Percentiles rank a stretch among this genome's conserved stretches.
These are phyloP conservation scores for Suhomyces vadensis DNA, from an alignment of 805 yeast genomes.

Conservation along the genomic window DNA sequence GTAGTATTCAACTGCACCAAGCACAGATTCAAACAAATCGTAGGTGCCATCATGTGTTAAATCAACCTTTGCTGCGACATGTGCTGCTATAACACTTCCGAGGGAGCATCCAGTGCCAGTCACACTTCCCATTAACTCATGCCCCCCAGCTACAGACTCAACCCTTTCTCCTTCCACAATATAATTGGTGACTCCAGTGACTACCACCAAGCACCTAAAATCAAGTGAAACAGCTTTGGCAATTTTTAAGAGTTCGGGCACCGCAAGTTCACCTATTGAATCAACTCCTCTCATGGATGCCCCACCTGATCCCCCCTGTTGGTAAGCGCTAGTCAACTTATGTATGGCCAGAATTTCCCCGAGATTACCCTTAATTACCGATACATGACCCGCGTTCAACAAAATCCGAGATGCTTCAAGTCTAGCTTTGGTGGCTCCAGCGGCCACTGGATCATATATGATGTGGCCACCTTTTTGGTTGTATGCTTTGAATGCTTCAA, in stretches of 20 bases:
- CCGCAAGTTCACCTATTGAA: constrained; percentile 28
- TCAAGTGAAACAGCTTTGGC: constrained; percentile 52
- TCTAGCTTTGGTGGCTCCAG: constrained; percentile 74
- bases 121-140: constrained; percentile 59
- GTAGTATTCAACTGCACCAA: constrained; percentile 56
- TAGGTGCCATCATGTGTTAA: constrained; percentile 13
- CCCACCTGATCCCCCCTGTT: neutral
- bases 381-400: constrained; percentile 56
- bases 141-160: constrained; percentile 54
- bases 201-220: constrained; percentile 61
- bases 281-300: constrained; percentile 74
- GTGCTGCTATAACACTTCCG: constrained; percentile 69
- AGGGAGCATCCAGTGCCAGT: constrained; percentile 86
- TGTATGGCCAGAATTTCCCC: constrained; percentile 76
- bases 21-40: constrained; percentile 47
- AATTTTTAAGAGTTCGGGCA: constrained; percentile 33
- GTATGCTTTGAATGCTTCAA: constrained; percentile 58
- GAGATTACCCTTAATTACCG: constrained; percentile 80
- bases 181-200: constrained; percentile 57
- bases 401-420: constrained; percentile 47
- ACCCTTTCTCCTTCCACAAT: constrained; percentile 26
- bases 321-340: constrained; percentile 27
- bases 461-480: constrained; percentile 59
- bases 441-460: constrained; percentile 91
- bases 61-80: constrained; percentile 46